A percentile compares a stretch with the other conserved stretches of the same genome.
These are phyloP conservation scores for Rhizopogon roseolus DNA, from an alignment of 768 basidiomycete species.

Conservation along the genomic window DNA sequence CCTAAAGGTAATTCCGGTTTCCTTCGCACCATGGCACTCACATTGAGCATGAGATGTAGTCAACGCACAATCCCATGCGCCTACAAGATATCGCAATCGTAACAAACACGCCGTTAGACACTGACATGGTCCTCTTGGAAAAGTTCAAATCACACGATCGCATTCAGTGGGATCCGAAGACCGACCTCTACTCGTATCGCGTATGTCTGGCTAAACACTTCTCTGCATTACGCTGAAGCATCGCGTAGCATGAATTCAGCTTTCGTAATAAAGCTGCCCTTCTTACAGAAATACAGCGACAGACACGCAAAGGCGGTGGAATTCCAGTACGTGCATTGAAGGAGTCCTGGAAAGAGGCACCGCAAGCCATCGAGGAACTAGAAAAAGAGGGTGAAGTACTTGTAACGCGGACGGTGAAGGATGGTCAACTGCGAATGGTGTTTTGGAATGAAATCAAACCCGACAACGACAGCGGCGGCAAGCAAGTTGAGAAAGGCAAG, in stretches of 20 bases:
- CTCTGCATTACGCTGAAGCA: conserved; percentile 4
- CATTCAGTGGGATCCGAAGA: conserved; percentile 76
- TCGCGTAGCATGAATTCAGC: conserved; percentile 74
- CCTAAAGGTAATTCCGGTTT: conserved; percentile 55
- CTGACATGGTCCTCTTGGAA: conserved; percentile 66
- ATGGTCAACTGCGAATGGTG: conserved; percentile 78
- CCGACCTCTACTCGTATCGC: conserved; percentile 82
- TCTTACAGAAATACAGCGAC: conserved; percentile 80
- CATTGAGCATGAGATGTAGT: conserved; percentile 29
- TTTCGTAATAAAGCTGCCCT: conserved; percentile 83
- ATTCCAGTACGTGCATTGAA: conserved; percentile 80
- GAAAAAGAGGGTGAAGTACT: conserved; percentile 85
- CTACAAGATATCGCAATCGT: conserved; percentile 84
- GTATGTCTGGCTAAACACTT: conserved; percentile 34
- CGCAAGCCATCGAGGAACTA: conserved; percentile 80
- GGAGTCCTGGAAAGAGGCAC: conserved; percentile 89
- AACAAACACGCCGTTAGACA: conserved; percentile 72
- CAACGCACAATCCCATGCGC: conserved; percentile 75
- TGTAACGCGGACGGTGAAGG: conserved; percentile 81
- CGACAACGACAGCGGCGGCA: conserved; percentile 64
- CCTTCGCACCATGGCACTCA: conserved; percentile 4
- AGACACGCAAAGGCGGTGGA: conserved; percentile 80
- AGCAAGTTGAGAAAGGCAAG: conserved; percentile 76
- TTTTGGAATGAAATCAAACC: conserved; percentile 90
- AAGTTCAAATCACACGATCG: conserved; percentile 81